These are phyloP conservation scores for Ascosphaera acerosa DNA, from an alignment of 2,329 filamentous ascomycete genomes.

Conservation along the genomic window DNA sequence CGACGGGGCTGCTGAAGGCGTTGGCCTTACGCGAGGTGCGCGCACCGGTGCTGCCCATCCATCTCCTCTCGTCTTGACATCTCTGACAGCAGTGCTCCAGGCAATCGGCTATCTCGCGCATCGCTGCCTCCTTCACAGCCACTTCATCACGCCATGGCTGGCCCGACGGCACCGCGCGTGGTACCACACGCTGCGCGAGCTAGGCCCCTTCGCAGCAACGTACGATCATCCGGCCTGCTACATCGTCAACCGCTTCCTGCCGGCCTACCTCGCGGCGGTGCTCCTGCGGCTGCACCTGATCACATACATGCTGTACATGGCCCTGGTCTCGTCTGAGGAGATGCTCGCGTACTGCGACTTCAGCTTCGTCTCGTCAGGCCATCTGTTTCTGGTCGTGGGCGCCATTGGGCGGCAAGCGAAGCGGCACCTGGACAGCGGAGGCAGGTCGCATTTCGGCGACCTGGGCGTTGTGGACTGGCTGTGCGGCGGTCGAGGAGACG, in stretches of 20 bases:
- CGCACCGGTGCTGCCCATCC: background rate
- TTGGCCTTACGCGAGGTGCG: slow-evolving; percentile 31
- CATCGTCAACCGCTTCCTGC: slow-evolving; percentile 28
- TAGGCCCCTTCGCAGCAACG: slow-evolving; percentile 31
- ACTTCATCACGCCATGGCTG: slow-evolving; percentile 15
- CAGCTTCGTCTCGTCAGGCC: slow-evolving; percentile 27
- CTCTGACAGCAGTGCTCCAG: slow-evolving; percentile 14
- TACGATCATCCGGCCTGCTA: slow-evolving; percentile 35
- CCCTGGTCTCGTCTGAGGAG: slow-evolving; percentile 31
- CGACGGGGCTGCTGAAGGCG: slow-evolving; percentile 27
- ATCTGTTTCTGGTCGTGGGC: slow-evolving; percentile 23
- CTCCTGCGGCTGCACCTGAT: slow-evolving; percentile 34
- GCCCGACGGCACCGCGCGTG: slow-evolving; percentile 28
- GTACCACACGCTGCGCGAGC: slow-evolving; percentile 29
- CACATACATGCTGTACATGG: slow-evolving; percentile 30
- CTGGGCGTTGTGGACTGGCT: slow-evolving; percentile 23
- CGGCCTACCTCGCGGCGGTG: slow-evolving; percentile 30
- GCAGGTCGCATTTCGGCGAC: slow-evolving; percentile 21
- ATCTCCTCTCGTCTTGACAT: slow-evolving; percentile 4
- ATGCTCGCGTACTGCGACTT: slow-evolving; percentile 36
- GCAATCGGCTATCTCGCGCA: slow-evolving; percentile 49
- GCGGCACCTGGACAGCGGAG: slow-evolving; percentile 25
- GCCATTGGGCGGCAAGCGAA: slow-evolving; percentile 33
- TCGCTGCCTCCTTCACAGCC: slow-evolving; percentile 40
- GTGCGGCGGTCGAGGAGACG: no score